A percentile compares a stretch with the other conserved stretches of the same genome.
These are phyloP conservation scores for Trichosporon asahii DNA, from an alignment of 1,284 basidiomycete species.

Conservation along the genomic window DNA sequence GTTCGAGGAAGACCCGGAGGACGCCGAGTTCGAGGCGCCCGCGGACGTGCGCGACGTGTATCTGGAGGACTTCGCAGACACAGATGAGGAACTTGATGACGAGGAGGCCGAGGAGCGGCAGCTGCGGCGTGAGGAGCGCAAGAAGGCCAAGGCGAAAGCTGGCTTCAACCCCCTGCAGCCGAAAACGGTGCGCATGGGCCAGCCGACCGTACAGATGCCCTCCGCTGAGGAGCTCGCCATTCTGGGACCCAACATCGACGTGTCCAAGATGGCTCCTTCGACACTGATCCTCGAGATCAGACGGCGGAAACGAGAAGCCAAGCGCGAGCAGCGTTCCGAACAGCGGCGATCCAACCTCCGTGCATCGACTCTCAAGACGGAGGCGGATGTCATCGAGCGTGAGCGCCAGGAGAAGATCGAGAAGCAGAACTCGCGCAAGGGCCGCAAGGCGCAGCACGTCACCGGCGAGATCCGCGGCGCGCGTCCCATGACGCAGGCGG, in stretches of 20 bases:
- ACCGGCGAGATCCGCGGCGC: conserved; percentile 37
- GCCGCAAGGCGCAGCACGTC: conserved; percentile 40
- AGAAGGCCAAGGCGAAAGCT: conserved; percentile 39
- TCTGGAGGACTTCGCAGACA: conserved; percentile 50
- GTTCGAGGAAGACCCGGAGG: conserved; percentile 45
- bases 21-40: conserved; percentile 48
- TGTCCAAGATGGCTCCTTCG: conserved; percentile 42
- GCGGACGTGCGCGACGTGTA: conserved; percentile 42
- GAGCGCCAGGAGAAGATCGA: conserved; percentile 31
- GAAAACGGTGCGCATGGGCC: conserved; percentile 17
- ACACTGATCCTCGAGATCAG: conserved; percentile 44
- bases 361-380: conserved; percentile 43
- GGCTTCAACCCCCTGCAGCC: conserved; percentile 35
- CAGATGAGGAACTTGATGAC: conserved; percentile 46
- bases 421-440: conserved; percentile 15
- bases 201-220: conserved; percentile 16
- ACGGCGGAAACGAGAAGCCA: conserved; percentile 40
- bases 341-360: conserved; percentile 40
- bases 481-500: conserved; percentile 52
- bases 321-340: conserved; percentile 38
- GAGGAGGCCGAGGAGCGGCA: conserved; percentile 40
- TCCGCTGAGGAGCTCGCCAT: conserved; percentile 21
- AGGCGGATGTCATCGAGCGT: conserved; percentile 34
- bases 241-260: conserved; percentile 37
- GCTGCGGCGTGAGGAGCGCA: conserved; percentile 37